These are phyloP conservation scores for Pisolithus marmoratus DNA, from an alignment of 768 basidiomycete genomes.

Conservation along the genomic window DNA sequence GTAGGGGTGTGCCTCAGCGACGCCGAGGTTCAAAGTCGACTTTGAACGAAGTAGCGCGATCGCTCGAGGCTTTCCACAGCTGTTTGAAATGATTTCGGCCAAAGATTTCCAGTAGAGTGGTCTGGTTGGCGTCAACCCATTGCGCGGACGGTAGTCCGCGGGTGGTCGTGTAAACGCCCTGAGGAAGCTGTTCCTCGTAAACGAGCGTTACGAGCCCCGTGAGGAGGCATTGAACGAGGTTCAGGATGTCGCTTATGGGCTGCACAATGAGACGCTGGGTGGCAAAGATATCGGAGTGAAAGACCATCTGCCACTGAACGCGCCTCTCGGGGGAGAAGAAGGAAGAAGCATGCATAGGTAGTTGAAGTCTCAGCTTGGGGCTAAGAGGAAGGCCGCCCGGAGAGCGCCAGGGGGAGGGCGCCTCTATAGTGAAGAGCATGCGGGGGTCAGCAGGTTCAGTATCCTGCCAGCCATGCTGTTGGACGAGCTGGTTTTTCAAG, in stretches of 20 bases:
- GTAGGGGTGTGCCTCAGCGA: constrained; percentile 22
- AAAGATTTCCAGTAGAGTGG: constrained; percentile 64
- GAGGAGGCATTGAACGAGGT: constrained; percentile 65
- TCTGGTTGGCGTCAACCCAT: constrained; percentile 70
- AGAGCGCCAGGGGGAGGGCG: constrained; percentile 73
- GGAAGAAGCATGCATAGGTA: constrained; percentile 74
- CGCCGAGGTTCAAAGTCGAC: constrained; percentile 53
- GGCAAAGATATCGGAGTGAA: constrained; percentile 72
- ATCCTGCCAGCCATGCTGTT: constrained; percentile 67
- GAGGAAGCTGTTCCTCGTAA: constrained; percentile 68
- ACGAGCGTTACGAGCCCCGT: constrained; percentile 67
- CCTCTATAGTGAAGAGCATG: constrained; percentile 76
- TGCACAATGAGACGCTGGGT: constrained; percentile 62
- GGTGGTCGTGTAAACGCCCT: constrained; percentile 67
- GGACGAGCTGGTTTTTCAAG: constrained; percentile 58
- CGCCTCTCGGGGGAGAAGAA: constrained; percentile 83
- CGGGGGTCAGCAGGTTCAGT: constrained; percentile 53
- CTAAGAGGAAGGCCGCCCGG: constrained; percentile 70
- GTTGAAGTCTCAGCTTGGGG: constrained; percentile 64
- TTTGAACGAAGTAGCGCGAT: constrained; percentile 67
- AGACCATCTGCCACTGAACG: constrained; percentile 88
- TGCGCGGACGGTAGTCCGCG: constrained; percentile 73
- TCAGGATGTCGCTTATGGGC: constrained; percentile 65
- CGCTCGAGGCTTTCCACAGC: constrained; percentile 66
- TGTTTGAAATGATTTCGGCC: constrained; percentile 67